Percentiles rank a stretch among this genome's conserved stretches.
Evolutionary conservation across 2,329 filamentous ascomycete genomes (phyloP).

Genomic region (Geosmithia flava): DNA sequence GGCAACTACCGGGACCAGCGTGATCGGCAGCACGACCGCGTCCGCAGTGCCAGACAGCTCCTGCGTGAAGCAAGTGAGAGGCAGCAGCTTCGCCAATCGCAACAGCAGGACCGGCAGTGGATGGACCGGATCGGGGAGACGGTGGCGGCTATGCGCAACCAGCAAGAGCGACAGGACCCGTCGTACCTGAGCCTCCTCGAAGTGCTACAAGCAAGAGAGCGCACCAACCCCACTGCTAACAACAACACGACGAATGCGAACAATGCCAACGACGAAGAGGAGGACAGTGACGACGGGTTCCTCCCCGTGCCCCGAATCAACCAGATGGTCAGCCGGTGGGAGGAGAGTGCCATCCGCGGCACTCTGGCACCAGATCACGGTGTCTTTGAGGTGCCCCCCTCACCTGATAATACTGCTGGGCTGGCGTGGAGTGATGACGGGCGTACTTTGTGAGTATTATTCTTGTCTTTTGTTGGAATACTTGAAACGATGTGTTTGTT

Average conservation of each 20-base stretch:
- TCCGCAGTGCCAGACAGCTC: conserved; percentile 18
- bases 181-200: conserved; percentile 23
- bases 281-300: conserved; percentile 21
- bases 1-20: conserved; percentile 23
- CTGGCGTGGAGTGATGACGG: conserved; percentile 52
- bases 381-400: conserved; percentile 29
- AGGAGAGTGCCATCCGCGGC: conserved; percentile 20
- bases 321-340: conserved; percentile 22
- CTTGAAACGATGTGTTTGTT: background rate
- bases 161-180: conserved; percentile 20
- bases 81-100: conserved; percentile 8
- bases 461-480: background rate
- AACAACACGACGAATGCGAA: background rate
- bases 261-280: conserved; percentile 2
- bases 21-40: conserved; percentile 19
- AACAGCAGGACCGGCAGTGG: conserved; percentile 19
- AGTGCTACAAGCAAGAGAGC: conserved; percentile 21
- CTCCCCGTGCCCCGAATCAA: conserved; percentile 23
- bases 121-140: conserved; percentile 22
- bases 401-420: conserved; percentile 47
- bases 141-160: conserved; percentile 20
- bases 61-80: conserved; percentile 13
- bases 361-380: conserved; percentile 22
- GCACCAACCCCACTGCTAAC: conserved; percentile 1
- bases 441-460: conserved; percentile 38